Base-by-base conservation (phyloP, 768 basidiomycete species). In the Leccinum truebloodii region DNA sequence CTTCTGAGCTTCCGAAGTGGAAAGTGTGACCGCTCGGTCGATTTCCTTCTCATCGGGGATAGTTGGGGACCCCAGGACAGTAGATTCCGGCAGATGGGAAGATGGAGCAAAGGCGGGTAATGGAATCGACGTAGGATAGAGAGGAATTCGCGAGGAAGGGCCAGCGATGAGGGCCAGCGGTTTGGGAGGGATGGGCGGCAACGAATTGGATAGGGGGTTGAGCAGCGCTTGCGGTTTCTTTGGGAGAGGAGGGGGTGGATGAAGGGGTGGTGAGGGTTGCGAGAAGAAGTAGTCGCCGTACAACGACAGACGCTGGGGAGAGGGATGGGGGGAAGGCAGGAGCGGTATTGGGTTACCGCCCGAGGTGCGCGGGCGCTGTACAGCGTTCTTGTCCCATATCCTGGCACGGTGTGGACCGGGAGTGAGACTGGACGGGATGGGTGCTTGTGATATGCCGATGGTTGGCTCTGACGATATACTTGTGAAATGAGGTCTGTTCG, bases 21-120 rank as follows among this genome's bases (percentile, higher is more conserved):
- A 81, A 58, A 81, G 76, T 2, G 85, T 82, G 53, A 86, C 64
- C 16, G 80, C 82, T 16, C 81, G 65, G 12, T 78, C 82, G 24
- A 79, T 64, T 16, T 79, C 79, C n/a, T 83, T 82, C 30, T 80
- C 78, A 39, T 80, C 76, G 34, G 74, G 73, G 22, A 60, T 39
- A 14, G 75, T 63, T n/a, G 66, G 64, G 39, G 65, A 30, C 49
- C 35, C 53, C 4, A 59, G 18, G n/a, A 50, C 28, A 18, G 52
- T 12, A 22, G 49, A 14, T 30, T 71, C 62, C 20, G 52, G 35
- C 4, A 54, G 54, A 14, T 53, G 54, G 9, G 58, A 44, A 3
- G 64, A 62, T 44, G 66, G 59, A 39, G 61, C 49, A 6, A 52
- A 55, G 30, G 69, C 4, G 20, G 64, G 44, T 41, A 69, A 48